Evolutionary conservation across 805 yeast genomes (phyloP).

Genomic region (Candida pini): DNA sequence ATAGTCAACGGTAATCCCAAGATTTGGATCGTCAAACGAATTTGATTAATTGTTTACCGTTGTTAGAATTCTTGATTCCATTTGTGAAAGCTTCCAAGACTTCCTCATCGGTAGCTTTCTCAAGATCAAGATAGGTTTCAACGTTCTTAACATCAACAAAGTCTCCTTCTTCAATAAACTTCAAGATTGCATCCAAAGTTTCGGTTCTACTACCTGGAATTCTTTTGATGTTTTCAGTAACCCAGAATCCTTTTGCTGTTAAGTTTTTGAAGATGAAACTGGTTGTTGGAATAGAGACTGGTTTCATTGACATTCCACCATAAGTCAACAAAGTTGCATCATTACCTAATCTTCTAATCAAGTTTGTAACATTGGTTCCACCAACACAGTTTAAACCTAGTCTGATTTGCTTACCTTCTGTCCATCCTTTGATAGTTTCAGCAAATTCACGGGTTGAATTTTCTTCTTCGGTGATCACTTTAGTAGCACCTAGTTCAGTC

Average conservation of each 20-base stretch:
- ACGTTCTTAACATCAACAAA: constrained; percentile 42
- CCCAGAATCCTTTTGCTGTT: constrained; percentile 89
- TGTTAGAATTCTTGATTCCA: constrained; percentile 37
- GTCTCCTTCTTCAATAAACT: constrained; percentile 54
- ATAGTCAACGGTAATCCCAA: too few relatives aligned
- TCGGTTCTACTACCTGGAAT: constrained; percentile 56
- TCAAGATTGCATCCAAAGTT: constrained; percentile 50
- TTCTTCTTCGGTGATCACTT: constrained; percentile 86
- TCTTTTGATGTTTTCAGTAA: constrained; percentile 57
- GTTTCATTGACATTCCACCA: constrained; percentile 97
- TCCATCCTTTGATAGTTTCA: constrained; percentile 50
- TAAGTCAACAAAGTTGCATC: constrained; percentile 83
- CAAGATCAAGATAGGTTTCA: constrained; percentile 30
- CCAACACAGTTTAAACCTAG: constrained; percentile 92
- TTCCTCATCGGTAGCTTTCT: constrained; percentile 33
- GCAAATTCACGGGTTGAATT: constrained; percentile 64
- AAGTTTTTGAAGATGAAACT: constrained; percentile 85
- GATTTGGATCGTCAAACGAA: too few relatives aligned
- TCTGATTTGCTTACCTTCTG: constrained; percentile 49
- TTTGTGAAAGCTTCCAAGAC: constrained; percentile 36
- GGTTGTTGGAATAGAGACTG: constrained; percentile 86
- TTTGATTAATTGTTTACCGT: constrained; percentile 41
- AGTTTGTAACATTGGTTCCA: constrained; percentile 74
- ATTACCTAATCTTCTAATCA: constrained; percentile 73
- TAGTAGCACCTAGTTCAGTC: constrained; percentile 69